These are phyloP conservation scores for Phytophthora pluvialis DNA, from an alignment of 352 stramenopile species.

Conservation along the genomic window DNA sequence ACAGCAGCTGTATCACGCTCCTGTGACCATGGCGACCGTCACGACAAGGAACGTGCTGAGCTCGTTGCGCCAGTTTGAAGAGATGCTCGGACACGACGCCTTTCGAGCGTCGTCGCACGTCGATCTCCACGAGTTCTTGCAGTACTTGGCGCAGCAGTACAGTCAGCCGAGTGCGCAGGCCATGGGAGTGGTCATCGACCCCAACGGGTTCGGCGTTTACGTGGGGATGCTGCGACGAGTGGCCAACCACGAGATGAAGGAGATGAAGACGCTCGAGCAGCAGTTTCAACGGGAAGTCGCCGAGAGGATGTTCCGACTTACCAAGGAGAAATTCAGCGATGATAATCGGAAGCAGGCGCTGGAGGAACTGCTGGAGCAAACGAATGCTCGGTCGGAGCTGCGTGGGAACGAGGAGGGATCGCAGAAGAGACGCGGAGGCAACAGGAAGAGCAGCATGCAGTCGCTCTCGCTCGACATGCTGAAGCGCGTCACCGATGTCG, in stretches of 20 bases:
- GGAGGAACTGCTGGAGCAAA: slow-evolving; percentile 59
- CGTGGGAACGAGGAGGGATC: slow-evolving; percentile 16
- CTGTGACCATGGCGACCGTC: slow-evolving; percentile 53
- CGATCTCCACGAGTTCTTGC: slow-evolving; percentile 73
- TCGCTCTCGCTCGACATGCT: slow-evolving; percentile 85
- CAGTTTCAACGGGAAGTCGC: slow-evolving; percentile 85
- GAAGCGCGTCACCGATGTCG: slow-evolving; percentile 78
- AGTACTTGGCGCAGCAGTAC: slow-evolving; percentile 76
- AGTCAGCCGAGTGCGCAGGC: slow-evolving; percentile 60
- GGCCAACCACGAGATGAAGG: slow-evolving; percentile 77
- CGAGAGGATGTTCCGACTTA: slow-evolving; percentile 81
- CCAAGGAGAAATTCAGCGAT: slow-evolving; percentile 86
- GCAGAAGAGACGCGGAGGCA: slow-evolving; percentile 21
- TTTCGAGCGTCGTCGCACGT: slow-evolving; percentile 66
- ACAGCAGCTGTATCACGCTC: slow-evolving; percentile 65
- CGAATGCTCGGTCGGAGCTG: slow-evolving; percentile 22
- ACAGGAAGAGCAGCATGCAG: slow-evolving; percentile 40
- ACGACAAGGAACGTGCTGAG: slow-evolving; percentile 75
- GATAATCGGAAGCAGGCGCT: slow-evolving; percentile 82
- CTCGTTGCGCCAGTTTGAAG: slow-evolving; percentile 72
- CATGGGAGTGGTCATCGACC: slow-evolving; percentile 74
- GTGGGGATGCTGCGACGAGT: slow-evolving; percentile 81
- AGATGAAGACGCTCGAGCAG: slow-evolving; percentile 80
- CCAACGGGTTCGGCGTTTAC: slow-evolving; percentile 73
- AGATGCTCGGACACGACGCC: slow-evolving; percentile 64